Conservation (phyloP, 352 stramenopile genomes). For the Globisporangium apiculatum region DNA sequence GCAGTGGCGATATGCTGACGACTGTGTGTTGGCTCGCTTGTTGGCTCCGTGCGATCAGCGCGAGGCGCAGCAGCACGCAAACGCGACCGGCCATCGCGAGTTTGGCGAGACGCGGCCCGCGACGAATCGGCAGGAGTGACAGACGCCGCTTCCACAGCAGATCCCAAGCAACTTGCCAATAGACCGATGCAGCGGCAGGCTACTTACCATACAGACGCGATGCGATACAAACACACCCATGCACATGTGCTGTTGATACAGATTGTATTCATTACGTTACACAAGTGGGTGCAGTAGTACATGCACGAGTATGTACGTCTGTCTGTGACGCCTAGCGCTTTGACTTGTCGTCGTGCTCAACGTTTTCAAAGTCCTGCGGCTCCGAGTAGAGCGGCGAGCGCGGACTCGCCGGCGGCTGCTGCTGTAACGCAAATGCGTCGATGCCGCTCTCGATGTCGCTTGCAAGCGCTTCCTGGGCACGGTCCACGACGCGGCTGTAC, state of each 20-base stretch:
- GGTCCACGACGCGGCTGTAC: conserved; percentile 58
- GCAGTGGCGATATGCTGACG: neutral
- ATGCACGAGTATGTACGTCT: too few species aligned
- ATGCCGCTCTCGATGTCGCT: neutral
- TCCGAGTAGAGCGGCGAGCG: too few species aligned
- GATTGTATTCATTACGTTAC: too few species aligned
- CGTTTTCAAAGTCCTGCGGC: too few species aligned
- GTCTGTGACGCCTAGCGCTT: too few species aligned
- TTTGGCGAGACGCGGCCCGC: conserved; percentile 53
- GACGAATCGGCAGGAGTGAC: conserved; percentile 1
- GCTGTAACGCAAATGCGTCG: neutral
- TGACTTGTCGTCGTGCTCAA: too few species aligned
- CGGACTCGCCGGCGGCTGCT: too few species aligned
- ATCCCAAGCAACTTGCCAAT: neutral
- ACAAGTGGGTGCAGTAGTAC: too few species aligned
- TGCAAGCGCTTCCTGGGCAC: conserved; percentile 9
- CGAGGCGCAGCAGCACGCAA: conserved; percentile 54
- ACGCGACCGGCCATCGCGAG: conserved; percentile 58
- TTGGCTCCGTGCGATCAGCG: conserved; percentile 14
- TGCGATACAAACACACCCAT: too few species aligned
- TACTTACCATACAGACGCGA: too few species aligned
- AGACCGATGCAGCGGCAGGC: too few species aligned
- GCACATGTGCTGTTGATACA: too few species aligned
- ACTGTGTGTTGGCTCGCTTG: neutral
- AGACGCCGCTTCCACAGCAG: neutral